Base-by-base conservation (phyloP, 805 yeast genomes). In the Suhomyces tanzawaensis region DNA sequence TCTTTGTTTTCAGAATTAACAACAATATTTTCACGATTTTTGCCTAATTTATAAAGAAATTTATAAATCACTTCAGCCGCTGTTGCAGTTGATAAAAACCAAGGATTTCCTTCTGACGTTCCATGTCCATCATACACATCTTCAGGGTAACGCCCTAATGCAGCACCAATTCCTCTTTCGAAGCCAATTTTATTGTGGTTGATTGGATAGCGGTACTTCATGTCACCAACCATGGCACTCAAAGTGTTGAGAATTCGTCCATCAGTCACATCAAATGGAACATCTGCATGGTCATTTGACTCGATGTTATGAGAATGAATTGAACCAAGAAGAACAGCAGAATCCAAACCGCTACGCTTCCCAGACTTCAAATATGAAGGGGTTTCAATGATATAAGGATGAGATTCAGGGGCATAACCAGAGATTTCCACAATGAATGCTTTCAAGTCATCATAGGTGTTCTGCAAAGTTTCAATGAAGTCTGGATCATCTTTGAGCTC, bases 141-240 rank as follows among this genome's bases (percentile, higher is more conserved):
- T 54, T 90, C 98, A 1, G 97, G 96, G 54, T 90, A 90, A 54
- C 98, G 72, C 3, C 98, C 98, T 37, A 90, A 61, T 0, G 84
- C 95, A 35, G 82, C 81, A 3, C 84, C 85, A 3, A 60, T 51
- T 26, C 42, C 41, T 19, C 40, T 40, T 13, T 45, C 61, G 27
- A 65, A 52, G 2, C 69, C 66, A 18, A 71, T 57, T 33, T 64
- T 60, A 18, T 62, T 56, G 41, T 72, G 77, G 60, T 91, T 91
- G 27, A 91, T 74, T 4, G 95, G 95, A 54, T 84, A 90, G 38
- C 93, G 64, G 27, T 66, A 58, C 46, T 75, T 77, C 93, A 89
- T 86, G 46, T 81, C 83, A 26, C 72, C 61, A 4, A 82, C 72
- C 56, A 90, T 59, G 7, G 75, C 73, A 37, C 72, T 66, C 39